Conservation (phyloP, 805 yeast genomes). For the Saccharomycopsis fibuligera region DNA sequence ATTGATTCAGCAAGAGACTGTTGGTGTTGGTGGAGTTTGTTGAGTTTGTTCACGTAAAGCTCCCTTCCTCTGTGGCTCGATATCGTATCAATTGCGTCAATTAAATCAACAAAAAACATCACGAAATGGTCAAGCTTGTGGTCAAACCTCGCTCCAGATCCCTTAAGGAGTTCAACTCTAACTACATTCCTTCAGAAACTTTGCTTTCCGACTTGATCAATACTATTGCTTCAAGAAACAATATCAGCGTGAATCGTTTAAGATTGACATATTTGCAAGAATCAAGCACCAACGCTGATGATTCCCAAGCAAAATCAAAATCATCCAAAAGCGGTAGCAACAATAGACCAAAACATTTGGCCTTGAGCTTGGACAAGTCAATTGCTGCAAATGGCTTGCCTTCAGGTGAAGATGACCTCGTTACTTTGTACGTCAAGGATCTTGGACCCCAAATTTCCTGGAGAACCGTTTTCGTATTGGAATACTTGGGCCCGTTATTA, state of each 20-base stretch:
- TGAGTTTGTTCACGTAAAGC: too few species aligned
- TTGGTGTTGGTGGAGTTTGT: too few species aligned
- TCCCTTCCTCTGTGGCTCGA: too few species aligned
- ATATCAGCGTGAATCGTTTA: constrained; percentile 43
- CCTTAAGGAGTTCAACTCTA: constrained; percentile 40
- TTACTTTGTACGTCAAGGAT: constrained; percentile 66
- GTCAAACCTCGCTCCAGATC: constrained; percentile 58
- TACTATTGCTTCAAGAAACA: constrained; percentile 38
- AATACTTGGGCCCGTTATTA: constrained; percentile 84
- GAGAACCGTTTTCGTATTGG: constrained; percentile 84
- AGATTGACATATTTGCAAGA: constrained; percentile 42
- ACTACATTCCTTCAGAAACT: constrained; percentile 27
- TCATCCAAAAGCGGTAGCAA: too few species aligned
- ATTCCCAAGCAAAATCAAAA: constrained; percentile 24
- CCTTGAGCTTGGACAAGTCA: constrained; percentile 25
- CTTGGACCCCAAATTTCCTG: constrained; percentile 90
- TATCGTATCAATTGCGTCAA: too few species aligned
- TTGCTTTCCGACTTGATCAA: constrained; percentile 38
- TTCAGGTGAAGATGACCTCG: constrained; percentile 35
- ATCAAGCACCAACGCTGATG: constrained; percentile 23
- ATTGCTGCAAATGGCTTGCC: constrained; percentile 36
- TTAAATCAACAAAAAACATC: too few species aligned
- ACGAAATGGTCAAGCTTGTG: constrained; percentile 41
- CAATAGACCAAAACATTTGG: constrained; percentile 27
- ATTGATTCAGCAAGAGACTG: too few species aligned